phyloP scores from a whole-genome alignment of 805 yeast species.

The Groenewaldozyma salmanticensis region DNA sequence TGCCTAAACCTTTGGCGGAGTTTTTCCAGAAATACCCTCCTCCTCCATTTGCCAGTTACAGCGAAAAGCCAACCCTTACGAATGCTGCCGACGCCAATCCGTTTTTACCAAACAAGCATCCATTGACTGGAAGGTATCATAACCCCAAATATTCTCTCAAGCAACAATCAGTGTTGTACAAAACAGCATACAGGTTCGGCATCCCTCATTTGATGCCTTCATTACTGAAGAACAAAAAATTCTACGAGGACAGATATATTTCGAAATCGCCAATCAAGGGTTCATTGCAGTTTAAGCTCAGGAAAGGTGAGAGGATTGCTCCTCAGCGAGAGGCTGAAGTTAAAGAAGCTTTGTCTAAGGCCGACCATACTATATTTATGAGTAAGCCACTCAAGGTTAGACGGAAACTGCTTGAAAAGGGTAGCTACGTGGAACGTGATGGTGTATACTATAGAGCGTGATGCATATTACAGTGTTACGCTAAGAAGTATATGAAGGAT shows the following conservation, averaged over 20 bases:
- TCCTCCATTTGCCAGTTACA: constrained; percentile 58
- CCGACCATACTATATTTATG: constrained; percentile 35
- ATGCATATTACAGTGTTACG: not conserved
- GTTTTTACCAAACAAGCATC: constrained; percentile 75
- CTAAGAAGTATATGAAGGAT: too few relatives aligned
- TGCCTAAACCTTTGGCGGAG: constrained; percentile 59
- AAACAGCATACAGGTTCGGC: constrained; percentile 76
- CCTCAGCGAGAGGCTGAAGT: constrained; percentile 51
- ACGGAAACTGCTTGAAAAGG: not conserved
- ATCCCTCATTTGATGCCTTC: constrained; percentile 67
- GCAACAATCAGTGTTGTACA: constrained; percentile 74
- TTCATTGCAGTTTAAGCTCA: constrained; percentile 67
- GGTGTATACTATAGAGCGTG: not conserved
- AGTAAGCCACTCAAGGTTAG: constrained; percentile 14
- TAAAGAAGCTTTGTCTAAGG: constrained; percentile 53
- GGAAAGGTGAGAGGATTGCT: constrained; percentile 59
- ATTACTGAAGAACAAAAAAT: constrained; percentile 47
- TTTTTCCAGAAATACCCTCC: constrained; percentile 85
- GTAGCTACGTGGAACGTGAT: not conserved
- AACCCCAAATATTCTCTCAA: constrained; percentile 71
- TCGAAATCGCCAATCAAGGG: constrained; percentile 67
- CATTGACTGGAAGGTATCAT: constrained; percentile 68
- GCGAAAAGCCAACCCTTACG: constrained; percentile 53
- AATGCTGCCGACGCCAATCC: constrained; percentile 72
- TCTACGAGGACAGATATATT: constrained; percentile 69